These are phyloP conservation scores for Claviceps monticola DNA, from an alignment of 2,329 filamentous ascomycete genomes.

Conservation along the genomic window DNA sequence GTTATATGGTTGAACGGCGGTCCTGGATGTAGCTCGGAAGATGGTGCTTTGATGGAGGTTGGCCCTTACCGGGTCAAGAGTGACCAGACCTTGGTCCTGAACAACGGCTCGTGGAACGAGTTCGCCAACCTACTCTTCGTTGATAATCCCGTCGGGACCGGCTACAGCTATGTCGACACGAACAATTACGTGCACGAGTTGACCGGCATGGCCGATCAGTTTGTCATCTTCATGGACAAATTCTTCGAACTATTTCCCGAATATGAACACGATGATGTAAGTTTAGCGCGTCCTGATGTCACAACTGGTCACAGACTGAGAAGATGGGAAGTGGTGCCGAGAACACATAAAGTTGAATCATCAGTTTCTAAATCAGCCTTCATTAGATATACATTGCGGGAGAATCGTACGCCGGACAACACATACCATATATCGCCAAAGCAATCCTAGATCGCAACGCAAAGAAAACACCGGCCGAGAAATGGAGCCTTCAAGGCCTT, in stretches of 20 bases:
- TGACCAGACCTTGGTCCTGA: slow-evolving; percentile 56
- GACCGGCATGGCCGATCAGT: slow-evolving; percentile 77
- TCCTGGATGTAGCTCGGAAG: slow-evolving; percentile 93
- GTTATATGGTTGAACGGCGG: slow-evolving; percentile 97
- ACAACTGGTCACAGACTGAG: background rate
- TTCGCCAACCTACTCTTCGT: slow-evolving; percentile 96
- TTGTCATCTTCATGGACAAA: slow-evolving; percentile 78
- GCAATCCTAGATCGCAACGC: slow-evolving; percentile 83
- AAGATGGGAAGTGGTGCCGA: background rate
- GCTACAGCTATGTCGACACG: slow-evolving; percentile 89
- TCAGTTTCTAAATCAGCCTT: background rate
- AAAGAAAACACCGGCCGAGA: slow-evolving; percentile 16
- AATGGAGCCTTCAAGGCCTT: slow-evolving; percentile 72
- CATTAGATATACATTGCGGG: slow-evolving; percentile 79
- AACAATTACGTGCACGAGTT: slow-evolving; percentile 78
- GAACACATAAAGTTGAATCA: background rate
- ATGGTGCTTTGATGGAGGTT: slow-evolving; percentile 91
- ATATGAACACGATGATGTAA: slow-evolving; percentile 80
- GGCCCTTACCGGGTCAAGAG: slow-evolving; percentile 81
- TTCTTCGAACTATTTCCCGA: slow-evolving; percentile 87
- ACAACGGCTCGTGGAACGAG: slow-evolving; percentile 96
- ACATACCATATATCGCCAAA: slow-evolving; percentile 93
- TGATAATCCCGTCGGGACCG: slow-evolving; percentile 91
- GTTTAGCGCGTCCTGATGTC: slow-evolving; percentile 40
- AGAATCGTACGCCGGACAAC: slow-evolving; percentile 92